Evolutionary conservation across 495 filamentous ascomycete genomes (phyloP).

Genomic region (Tuber melanosporum): DNA sequence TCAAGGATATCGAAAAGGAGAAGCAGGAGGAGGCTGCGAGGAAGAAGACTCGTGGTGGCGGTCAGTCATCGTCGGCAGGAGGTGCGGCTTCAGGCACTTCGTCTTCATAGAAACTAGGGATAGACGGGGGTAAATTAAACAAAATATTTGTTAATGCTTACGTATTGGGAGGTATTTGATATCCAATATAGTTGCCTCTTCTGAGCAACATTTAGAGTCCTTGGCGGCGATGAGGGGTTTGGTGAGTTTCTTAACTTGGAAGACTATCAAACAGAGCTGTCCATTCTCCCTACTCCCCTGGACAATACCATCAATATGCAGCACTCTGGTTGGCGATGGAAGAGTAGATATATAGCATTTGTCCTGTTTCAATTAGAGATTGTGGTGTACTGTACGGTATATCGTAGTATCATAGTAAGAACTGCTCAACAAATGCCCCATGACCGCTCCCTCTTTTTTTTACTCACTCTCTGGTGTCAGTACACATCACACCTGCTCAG

Average conservation of each 20-base stretch:
- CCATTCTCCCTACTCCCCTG: not conserved
- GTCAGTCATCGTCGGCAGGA: conserved; percentile 16
- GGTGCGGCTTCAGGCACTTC: conserved; percentile 18
- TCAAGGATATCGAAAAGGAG: conserved; percentile 97
- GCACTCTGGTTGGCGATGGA: not conserved
- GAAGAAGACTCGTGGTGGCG: conserved; percentile 68
- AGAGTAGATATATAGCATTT: not conserved
- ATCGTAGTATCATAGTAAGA: no score
- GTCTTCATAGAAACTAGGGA: conserved; percentile 14
- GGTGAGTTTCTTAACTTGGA: not conserved
- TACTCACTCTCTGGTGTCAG: no score
- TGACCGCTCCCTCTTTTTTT: no score
- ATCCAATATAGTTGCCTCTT: not conserved
- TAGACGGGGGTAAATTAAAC: not conserved
- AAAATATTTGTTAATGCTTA: conserved; percentile 4
- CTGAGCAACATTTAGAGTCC: not conserved
- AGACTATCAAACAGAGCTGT: not conserved
- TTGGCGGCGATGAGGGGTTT: not conserved
- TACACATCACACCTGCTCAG: no score
- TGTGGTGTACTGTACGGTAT: no score
- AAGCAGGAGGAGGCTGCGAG: conserved; percentile 97
- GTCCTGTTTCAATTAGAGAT: no score
- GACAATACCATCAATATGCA: not conserved
- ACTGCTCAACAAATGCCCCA: no score
- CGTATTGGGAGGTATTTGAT: not conserved